phyloP scores from a whole-genome alignment of 805 yeast species.

The Pichia scutulata region DNA sequence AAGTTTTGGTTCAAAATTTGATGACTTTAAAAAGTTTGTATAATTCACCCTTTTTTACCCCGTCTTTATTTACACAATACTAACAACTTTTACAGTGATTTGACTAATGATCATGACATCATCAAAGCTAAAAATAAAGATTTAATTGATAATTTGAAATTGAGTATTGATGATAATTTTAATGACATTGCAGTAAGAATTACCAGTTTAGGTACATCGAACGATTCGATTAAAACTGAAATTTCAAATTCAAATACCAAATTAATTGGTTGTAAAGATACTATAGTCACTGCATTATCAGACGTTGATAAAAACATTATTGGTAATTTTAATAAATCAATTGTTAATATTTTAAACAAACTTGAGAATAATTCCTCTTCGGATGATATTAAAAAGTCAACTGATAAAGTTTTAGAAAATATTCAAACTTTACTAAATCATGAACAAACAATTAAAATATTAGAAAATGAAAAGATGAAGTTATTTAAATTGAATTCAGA shows the following conservation, averaged over 20 bases:
- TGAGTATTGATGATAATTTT: background rate
- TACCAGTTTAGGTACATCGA: background rate
- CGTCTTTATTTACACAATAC: background rate
- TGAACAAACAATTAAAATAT: background rate
- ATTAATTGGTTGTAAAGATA: background rate
- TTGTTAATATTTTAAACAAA: background rate
- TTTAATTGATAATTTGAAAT: background rate
- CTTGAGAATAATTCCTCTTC: background rate
- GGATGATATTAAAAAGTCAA: background rate
- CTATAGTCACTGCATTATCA: slow-evolving; percentile 1
- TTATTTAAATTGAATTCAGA: background rate
- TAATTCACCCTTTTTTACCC: background rate
- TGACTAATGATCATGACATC: background rate
- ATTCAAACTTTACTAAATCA: background rate
- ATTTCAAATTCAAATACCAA: background rate
- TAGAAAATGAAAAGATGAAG: background rate
- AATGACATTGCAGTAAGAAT: slow-evolving; percentile 2
- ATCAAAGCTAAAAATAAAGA: background rate
- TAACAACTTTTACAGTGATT: background rate
- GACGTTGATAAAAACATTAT: slow-evolving; percentile 2
- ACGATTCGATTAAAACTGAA: background rate
- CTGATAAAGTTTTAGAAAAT: background rate
- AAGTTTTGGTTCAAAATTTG: background rate
- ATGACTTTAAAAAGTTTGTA: background rate
- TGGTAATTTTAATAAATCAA: background rate